Base-by-base conservation (phyloP, 805 yeast genomes). In the Suhomyces kilbournensis region DNA sequence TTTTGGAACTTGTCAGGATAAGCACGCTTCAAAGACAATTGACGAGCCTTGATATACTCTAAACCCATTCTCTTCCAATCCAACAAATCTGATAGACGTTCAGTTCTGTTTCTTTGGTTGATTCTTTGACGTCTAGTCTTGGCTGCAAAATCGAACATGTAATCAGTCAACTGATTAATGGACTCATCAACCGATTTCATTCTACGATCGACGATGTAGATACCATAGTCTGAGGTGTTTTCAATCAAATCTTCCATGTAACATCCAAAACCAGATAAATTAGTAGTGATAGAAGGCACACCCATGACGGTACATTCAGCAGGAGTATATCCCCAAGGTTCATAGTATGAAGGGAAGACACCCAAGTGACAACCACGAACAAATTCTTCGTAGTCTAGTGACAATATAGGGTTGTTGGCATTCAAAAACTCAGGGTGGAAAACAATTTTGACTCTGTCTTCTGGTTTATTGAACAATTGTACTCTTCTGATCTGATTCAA, bases 271-370 rank as follows among this genome's bases (percentile, higher is more conserved):
- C 99, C 99, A 2, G 97, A 90, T 54, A 93, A 75, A 68, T 93
- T 93, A 42, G 99, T 93, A 9, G 99, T 93, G 64, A 93, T 89
- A 6, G 97, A 90, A 15, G 99, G 99, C 54, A 94, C 96, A 52
- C 99, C 99, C 99, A 93, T 93, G 22, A 94, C 99, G 0, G 99
- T 93, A 76, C 99, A 94, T 70, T 93, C 99, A 7, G 98, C 98
- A 3, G 99, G 99, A 2, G 99, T 93, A 71, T 93, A 93, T 39
- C 99, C 99, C 99, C 99, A 93, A 3, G 99, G 99, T 74, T 93
- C 99, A 67, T 93, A 93, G 74, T 93, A 93, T 0, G 97, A 90
- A 47, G 99, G 99, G 85, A 93, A 93, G 48, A 93, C 97, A 69
- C 99, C 99, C 70, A 94, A 76, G 71, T 93, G 98, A 69, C 97